These are phyloP conservation scores for Lasiosphaeria ovina DNA, from an alignment of 495 filamentous ascomycete genomes.

Conservation along the genomic window DNA sequence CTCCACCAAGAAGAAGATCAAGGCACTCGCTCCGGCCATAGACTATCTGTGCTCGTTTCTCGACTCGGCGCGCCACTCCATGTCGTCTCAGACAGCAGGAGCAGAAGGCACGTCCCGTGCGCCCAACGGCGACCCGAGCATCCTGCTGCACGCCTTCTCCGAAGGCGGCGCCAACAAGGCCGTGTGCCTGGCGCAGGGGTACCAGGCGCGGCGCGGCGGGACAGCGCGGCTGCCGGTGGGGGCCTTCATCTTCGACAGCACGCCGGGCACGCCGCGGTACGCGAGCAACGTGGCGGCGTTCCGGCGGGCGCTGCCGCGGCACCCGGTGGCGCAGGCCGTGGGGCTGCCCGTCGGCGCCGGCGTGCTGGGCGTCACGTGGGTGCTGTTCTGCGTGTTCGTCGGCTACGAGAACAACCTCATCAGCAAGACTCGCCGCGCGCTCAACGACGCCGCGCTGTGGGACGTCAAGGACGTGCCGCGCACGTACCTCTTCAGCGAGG, in stretches of 20 bases:
- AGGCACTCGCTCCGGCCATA: constrained; percentile 18
- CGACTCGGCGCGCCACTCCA: too few relatives aligned
- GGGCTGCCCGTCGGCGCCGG: constrained; percentile 17
- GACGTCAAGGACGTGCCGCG: constrained; percentile 12
- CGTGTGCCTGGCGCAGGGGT: constrained; percentile 29
- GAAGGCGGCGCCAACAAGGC: constrained; percentile 42
- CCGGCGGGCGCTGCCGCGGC: constrained; percentile 20
- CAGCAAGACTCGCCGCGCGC: constrained; percentile 22
- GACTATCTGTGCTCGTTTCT: constrained; percentile 9
- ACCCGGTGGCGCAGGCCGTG: constrained; percentile 19
- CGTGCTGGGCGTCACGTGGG: constrained; percentile 22
- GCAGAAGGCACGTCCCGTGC: not conserved
- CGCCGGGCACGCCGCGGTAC: constrained; percentile 32
- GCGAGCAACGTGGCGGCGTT: constrained; percentile 25
- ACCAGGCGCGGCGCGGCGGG: constrained; percentile 11
- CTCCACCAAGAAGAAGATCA: constrained; percentile 15
- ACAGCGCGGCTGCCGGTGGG: constrained; percentile 22
- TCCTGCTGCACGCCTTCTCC: constrained; percentile 45
- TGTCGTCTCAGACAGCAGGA: too few relatives aligned
- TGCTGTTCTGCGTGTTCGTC: constrained; percentile 18
- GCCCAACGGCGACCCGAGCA: constrained; percentile 6
- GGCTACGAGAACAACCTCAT: constrained; percentile 28
- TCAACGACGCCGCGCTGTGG: constrained; percentile 30
- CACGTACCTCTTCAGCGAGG: constrained; percentile 38
- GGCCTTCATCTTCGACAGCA: constrained; percentile 36